A percentile compares a stretch with the other conserved stretches of the same genome.
These are phyloP conservation scores for Zasmidium cellare DNA, from an alignment of 2,329 filamentous ascomycete genomes.

Conservation along the genomic window DNA sequence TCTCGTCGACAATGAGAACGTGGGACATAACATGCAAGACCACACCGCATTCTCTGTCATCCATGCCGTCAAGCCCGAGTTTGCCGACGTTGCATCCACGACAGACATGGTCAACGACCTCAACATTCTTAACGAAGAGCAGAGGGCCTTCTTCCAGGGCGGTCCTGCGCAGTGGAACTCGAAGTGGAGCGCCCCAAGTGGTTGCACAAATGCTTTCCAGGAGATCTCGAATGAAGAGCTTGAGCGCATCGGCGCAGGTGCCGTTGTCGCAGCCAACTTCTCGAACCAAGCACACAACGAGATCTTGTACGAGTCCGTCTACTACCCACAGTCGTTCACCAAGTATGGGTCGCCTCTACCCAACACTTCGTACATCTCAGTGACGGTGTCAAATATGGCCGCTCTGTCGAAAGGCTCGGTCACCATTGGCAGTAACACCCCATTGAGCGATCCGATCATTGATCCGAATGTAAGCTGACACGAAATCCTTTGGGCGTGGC, in stretches of 20 bases:
- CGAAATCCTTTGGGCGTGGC: background rate
- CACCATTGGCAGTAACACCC: conserved; percentile 4
- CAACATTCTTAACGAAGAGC: conserved; percentile 10
- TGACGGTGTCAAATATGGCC: conserved; percentile 11
- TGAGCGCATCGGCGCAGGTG: conserved; percentile 12
- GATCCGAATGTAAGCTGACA: conserved; percentile 14
- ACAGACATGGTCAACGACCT: conserved; percentile 19
- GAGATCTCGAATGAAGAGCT: conserved; percentile 17
- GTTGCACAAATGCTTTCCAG: conserved; percentile 19
- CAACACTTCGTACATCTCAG: conserved; percentile 15
- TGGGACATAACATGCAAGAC: conserved; percentile 65
- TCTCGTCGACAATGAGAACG: conserved; percentile 59
- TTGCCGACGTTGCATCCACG: conserved; percentile 11
- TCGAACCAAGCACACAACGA: conserved; percentile 18
- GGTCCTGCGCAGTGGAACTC: conserved; percentile 10
- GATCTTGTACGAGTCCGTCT: conserved; percentile 18
- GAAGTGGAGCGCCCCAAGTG: conserved; percentile 16
- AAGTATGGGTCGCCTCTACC: conserved; percentile 11
- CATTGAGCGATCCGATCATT: conserved; percentile 10
- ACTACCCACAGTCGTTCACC: conserved; percentile 14
- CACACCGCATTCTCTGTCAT: conserved; percentile 47
- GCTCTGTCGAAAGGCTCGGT: conserved; percentile 9
- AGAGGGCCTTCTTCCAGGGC: conserved; percentile 14
- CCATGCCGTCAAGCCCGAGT: conserved; percentile 26
- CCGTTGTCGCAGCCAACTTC: conserved; percentile 11